Evolutionary conservation across 1,139 yeast genomes (phyloP).

Genomic region (Groenewaldozyma sp.): DNA sequence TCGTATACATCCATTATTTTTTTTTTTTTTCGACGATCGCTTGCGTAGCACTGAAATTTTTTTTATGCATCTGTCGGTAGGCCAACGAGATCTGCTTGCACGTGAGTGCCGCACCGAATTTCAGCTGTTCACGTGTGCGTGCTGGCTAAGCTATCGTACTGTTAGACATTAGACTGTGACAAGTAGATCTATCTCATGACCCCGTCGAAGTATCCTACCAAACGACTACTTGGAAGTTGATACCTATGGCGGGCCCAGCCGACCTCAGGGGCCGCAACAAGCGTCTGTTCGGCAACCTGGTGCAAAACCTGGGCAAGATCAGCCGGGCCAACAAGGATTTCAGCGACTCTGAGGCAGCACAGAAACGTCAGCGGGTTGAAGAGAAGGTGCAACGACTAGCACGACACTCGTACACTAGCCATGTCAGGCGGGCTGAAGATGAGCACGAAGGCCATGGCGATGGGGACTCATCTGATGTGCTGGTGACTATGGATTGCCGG

Average conservation of each 20-base stretch:
- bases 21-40: not conserved
- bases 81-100: not conserved
- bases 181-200: no score
- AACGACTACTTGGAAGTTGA: no score
- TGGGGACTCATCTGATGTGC: constrained; percentile 4
- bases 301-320: constrained; percentile 5
- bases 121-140: no score
- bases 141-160: no score
- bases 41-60: no score
- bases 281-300: constrained; percentile 12
- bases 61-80: not conserved
- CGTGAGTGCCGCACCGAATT: no score
- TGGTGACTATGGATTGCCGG: constrained; percentile 5
- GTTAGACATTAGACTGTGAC: no score
- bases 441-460: constrained; percentile 1
- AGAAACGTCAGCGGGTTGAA: not conserved
- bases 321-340: constrained; percentile 1
- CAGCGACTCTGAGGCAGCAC: not conserved
- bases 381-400: not conserved
- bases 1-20: not conserved
- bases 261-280: constrained; percentile 7
- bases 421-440: constrained; percentile 1
- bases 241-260: no score
- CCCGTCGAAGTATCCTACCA: no score
- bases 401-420: not conserved